phyloP scores from a whole-genome alignment of 257 asterid genomes.

The Solanum paucissectum region DNA sequence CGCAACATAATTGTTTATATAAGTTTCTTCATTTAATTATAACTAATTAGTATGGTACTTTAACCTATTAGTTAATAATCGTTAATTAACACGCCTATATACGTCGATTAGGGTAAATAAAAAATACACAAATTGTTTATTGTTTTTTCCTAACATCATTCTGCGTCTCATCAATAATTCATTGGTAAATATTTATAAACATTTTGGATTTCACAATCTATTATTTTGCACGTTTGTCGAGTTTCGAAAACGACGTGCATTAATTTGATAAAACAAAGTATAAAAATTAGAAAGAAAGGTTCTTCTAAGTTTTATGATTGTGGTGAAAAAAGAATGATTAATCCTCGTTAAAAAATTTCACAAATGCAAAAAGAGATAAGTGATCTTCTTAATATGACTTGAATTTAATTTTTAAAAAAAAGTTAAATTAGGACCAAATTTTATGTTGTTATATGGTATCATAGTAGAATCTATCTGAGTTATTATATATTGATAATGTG shows the following conservation, averaged over 20 bases:
- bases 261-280: background rate
- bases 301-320: background rate
- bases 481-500: background rate
- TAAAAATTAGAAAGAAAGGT: background rate
- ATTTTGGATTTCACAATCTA: background rate
- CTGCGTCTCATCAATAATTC: background rate
- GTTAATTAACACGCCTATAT: background rate
- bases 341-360: background rate
- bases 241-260: background rate
- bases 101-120: background rate
- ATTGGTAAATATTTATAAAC: background rate
- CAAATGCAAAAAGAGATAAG: too few species aligned
- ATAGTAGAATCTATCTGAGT: too few species aligned
- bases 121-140: background rate
- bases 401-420: too few species aligned
- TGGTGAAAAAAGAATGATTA: background rate
- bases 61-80: background rate
- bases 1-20: background rate
- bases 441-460: too few species aligned
- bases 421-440: too few species aligned
- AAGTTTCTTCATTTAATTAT: background rate
- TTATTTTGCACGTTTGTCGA: background rate
- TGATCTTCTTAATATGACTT: too few species aligned
- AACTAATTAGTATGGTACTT: background rate
- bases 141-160: background rate